Base-by-base conservation (phyloP, 495 filamentous ascomycete species). In the Collariella sp. region DNA sequence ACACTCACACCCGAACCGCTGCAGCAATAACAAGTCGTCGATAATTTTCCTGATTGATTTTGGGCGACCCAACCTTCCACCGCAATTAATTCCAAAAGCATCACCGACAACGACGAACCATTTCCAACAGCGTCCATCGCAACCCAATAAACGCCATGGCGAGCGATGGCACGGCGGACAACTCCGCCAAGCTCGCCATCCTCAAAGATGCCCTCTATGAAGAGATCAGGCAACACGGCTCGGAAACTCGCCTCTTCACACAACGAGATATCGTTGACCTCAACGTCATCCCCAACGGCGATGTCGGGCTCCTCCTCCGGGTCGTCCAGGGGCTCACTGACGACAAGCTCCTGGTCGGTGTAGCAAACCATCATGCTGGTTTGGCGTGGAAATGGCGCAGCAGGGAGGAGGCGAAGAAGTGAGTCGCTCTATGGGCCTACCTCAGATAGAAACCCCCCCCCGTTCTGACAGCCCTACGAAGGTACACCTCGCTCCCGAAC, bases 391-490 rank as follows among this genome's bases (percentile, higher is more conserved):
- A 76, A 65, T 69, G 84, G 51, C 81, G 86, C 49, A 78, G 79
- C 38, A 71, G 75, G 46, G 83, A 83, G 54, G 85, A 88, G 64
- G 86, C 85, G 46, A 78, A 82, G 62, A 87, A 86, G 83, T 88
- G 50, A 31, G 48, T 22, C 46, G 46, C 38, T 12, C 29, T 40
- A 40, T 49, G 18, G 38, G 20, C 16, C 24, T 24, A 1, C 15
- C 33, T 34, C 22, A 3, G 0, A 36, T 19, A 2, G 7, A 19
- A 3, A 26, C 39, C 10, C 4, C 3, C 39, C 10, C 4, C 3
- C 19, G 35, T 43, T 2, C 48, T 53, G 26, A 54, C 45, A 6
- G 5, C 33, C 12, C 38, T 11, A 16, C 11, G 3, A 57, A 88
- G 84, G 71, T 85, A 87, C 65, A 80, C 81, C 46, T 72, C 73